Evolutionary conservation across 495 filamentous ascomycete species (phyloP), one percentile per base, ranked within the genome.

Genomic region (Pyrenopolyporus hunteri): DNA sequence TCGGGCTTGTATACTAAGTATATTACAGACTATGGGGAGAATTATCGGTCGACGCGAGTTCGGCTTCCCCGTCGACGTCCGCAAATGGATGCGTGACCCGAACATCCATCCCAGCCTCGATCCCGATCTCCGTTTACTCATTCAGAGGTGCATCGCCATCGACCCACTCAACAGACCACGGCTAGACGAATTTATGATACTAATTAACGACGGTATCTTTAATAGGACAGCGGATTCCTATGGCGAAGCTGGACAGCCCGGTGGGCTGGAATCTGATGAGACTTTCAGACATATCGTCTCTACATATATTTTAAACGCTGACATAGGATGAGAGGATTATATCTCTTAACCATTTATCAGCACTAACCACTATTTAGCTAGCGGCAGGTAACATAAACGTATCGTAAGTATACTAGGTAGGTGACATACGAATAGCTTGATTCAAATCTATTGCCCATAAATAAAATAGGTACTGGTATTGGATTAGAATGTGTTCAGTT

Each of bases 81-180:
- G 35, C 6, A 5, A 2, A 7, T 22, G 7, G 25, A 11, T 29
- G 8, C 9, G 11, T 7, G 26, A 20, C 19, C 29, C n/a, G 0
- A n/a, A 14, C 7, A 8, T 35, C 10, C 31, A 33, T 11, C 40
- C 40, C 8, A 25, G 31, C 31, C 20, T 45, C 3, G 52, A 56
- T 13, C 19, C 17, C 2, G 40, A 56, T 22, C 39, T 56, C 7
- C 39, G 29, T 1, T 13, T 56, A 10, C 5, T 56, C 3, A 67
- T 56, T 6, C 19, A 28, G 14, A 37, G 29, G 10, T 56, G 39
- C 9, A 9, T 56, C 19, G 52, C 52, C 8, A 20, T 46, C 9
- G 52, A 56, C 37, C 52, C 52, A 28, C 17, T 35, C 3, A 56
- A 44, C 10, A 31, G 31, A 28, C 52, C 40, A 3, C 11, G 29